Evolutionary conservation across 208 protist genomes (phyloP).

Genomic region (Strigomonas culicis): DNA sequence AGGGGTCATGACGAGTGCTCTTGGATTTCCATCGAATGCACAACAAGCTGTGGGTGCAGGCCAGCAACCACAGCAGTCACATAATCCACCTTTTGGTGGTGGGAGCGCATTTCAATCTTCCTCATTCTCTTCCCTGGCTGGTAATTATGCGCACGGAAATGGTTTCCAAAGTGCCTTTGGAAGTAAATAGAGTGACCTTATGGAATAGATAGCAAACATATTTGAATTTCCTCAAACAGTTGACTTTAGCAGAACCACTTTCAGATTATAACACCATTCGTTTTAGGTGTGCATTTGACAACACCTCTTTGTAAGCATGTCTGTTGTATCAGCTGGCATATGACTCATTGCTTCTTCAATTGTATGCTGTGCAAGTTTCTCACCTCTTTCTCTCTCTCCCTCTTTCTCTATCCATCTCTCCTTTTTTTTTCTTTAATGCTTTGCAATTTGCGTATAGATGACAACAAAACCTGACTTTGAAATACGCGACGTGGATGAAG

Average conservation of each 20-base stretch:
- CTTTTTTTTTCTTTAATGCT: neutral
- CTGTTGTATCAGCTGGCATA: neutral
- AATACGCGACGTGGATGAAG: conserved; percentile 14
- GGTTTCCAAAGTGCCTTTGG: neutral
- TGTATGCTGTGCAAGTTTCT: neutral
- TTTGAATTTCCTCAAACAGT: neutral
- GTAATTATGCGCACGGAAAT: too few species aligned
- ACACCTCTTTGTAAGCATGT: neutral
- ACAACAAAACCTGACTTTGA: conserved; percentile 1
- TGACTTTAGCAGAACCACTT: too few species aligned
- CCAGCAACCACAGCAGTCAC: neutral
- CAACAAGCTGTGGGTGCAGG: too few species aligned
- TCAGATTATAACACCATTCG: neutral
- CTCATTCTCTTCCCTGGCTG: too few species aligned
- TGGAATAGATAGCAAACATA: neutral
- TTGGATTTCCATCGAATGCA: conserved; percentile 4
- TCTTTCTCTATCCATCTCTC: neutral
- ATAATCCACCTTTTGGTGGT: too few species aligned
- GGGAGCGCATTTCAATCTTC: too few species aligned
- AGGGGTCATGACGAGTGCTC: too few species aligned
- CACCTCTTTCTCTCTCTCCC: neutral
- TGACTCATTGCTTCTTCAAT: neutral
- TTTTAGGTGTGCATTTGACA: neutral
- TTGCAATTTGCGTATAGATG: neutral
- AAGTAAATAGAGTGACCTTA: too few species aligned